Percentiles rank a stretch among this genome's conserved stretches.
Conservation (phyloP, 2,329 filamentous ascomycete genomes). For the Aspergillus awamori region DNA sequence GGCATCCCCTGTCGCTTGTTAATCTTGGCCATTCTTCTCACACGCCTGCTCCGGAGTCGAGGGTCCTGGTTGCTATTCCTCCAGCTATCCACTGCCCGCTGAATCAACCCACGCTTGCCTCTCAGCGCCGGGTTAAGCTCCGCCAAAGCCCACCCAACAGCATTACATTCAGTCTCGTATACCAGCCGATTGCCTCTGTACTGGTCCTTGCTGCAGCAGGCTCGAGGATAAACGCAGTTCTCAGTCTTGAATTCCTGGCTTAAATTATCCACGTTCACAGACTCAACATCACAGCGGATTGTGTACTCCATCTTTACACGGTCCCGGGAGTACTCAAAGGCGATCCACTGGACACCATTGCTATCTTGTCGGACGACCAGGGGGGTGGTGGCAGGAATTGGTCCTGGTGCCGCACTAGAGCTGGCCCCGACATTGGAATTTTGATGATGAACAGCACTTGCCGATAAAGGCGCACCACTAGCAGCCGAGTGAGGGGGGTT, state of each 20-base stretch:
- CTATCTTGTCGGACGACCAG: slow-evolving; percentile 91
- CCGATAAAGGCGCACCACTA: slow-evolving; percentile 55
- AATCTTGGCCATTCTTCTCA: slow-evolving; percentile 95
- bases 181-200: slow-evolving; percentile 94
- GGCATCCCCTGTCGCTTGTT: slow-evolving; percentile 77
- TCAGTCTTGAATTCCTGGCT: slow-evolving; percentile 91
- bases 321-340: slow-evolving; percentile 96
- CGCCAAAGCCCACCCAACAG: slow-evolving; percentile 97
- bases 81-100: slow-evolving; percentile 97
- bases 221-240: slow-evolving; percentile 96
- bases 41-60: slow-evolving; percentile 83
- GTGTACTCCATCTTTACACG: slow-evolving; percentile 99
- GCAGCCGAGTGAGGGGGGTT: slow-evolving; percentile 51
- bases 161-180: slow-evolving; percentile 98
- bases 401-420: slow-evolving; percentile 88
- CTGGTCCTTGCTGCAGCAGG: slow-evolving; percentile 91
- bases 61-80: slow-evolving; percentile 98
- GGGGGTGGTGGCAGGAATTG: slow-evolving; percentile 94
- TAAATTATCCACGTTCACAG: slow-evolving; percentile 85
- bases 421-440: slow-evolving; percentile 64
- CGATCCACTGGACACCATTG: slow-evolving; percentile 98
- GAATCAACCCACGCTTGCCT: slow-evolving; percentile 92
- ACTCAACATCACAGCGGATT: slow-evolving; percentile 96
- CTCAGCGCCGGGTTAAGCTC: slow-evolving; percentile 88
- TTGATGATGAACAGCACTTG: slow-evolving; percentile 31